Evolutionary conservation across 176 grass and related monocot genomes (phyloP).

Genomic region (Phyllostachys edulis): DNA sequence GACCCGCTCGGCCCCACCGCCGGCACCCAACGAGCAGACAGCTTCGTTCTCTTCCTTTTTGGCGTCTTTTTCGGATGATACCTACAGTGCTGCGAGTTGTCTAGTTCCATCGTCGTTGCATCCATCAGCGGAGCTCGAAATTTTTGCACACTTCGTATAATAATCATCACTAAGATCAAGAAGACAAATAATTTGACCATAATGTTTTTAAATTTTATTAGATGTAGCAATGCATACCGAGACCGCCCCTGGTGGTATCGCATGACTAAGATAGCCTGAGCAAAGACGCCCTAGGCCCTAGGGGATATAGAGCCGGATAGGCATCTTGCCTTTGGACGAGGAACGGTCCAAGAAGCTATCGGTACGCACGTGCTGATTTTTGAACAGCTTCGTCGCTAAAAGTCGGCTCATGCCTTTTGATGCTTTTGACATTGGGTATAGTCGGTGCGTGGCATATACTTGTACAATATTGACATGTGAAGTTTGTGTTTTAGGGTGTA

Average conservation of each 20-base stretch:
- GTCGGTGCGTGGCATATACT: not conserved
- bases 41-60: not conserved
- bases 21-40: not conserved
- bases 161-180: no score
- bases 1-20: conserved; percentile 24
- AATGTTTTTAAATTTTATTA: no score
- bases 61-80: not conserved
- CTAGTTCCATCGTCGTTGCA: no score
- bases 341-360: conserved; percentile 12
- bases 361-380: not conserved
- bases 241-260: no score
- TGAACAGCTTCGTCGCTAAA: not conserved
- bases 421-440: not conserved
- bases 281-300: no score
- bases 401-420: not conserved
- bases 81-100: not conserved
- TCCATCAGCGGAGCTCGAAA: no score
- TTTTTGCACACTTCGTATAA: no score
- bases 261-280: not conserved
- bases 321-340: not conserved
- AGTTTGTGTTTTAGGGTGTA: not conserved
- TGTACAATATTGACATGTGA: not conserved
- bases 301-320: no score
- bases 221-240: no score
- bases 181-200: no score